Conservation (phyloP, 225 moss, liverwort and hornwort species). For the Sphagnum tenellum region DNA sequence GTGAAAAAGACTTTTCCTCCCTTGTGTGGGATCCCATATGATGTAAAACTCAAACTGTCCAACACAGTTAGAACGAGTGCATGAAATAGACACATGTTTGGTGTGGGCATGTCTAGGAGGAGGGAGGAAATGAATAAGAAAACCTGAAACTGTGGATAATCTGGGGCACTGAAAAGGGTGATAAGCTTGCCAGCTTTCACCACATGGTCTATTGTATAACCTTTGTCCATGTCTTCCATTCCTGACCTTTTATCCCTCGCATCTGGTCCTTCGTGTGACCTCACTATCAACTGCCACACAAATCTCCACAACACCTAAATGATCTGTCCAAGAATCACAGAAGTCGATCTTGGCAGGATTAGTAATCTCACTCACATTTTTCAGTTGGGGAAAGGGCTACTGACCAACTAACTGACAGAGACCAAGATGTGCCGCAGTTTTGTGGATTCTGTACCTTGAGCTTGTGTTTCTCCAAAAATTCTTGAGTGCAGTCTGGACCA, state of each 20-base stretch:
- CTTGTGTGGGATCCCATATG: too few species aligned
- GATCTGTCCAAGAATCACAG: too few species aligned
- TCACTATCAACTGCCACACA: slow-evolving; percentile 76
- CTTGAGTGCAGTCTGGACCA: slow-evolving; percentile 97
- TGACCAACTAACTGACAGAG: too few species aligned
- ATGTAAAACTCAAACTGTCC: too few species aligned
- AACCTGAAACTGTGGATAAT: slow-evolving; percentile 99
- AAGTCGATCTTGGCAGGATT: too few species aligned
- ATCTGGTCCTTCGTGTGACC: slow-evolving; percentile 98
- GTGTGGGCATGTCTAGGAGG: too few species aligned
- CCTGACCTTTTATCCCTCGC: slow-evolving; percentile 92
- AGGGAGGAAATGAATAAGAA: not conserved
- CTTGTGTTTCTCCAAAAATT: slow-evolving; percentile 95
- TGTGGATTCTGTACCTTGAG: slow-evolving; percentile 53
- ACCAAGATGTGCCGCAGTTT: too few species aligned
- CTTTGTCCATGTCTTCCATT: slow-evolving; percentile 92
- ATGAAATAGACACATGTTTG: not conserved
- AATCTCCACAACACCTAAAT: slow-evolving; percentile 16
- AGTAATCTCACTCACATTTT: too few species aligned
- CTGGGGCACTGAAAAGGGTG: slow-evolving; percentile 97
- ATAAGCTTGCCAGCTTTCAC: slow-evolving; percentile 95
- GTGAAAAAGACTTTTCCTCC: too few species aligned
- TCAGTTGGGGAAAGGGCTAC: too few species aligned
- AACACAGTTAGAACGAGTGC: not conserved
- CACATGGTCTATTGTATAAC: slow-evolving; percentile 88